Evolutionary conservation across 2,329 filamentous ascomycete species (phyloP).

Genomic region (Akanthomyces muscarius): DNA sequence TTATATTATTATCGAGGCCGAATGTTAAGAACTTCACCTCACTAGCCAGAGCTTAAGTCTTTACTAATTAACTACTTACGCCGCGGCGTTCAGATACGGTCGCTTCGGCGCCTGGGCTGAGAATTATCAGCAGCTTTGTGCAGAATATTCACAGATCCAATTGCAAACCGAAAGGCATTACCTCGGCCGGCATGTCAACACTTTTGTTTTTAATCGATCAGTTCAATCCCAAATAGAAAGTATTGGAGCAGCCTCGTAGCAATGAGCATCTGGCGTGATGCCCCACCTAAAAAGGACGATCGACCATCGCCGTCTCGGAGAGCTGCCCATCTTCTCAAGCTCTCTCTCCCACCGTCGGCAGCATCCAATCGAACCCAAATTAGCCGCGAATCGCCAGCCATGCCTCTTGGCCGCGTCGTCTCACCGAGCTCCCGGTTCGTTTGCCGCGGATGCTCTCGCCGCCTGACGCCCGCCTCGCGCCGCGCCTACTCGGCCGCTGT

Average conservation of each 20-base stretch:
- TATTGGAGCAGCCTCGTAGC: not conserved
- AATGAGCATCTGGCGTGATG: not conserved
- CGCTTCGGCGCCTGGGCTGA: no score
- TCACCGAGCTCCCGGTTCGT: conserved; percentile 33
- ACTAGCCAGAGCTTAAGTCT: no score
- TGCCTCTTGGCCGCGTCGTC: conserved; percentile 28
- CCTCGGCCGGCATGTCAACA: no score
- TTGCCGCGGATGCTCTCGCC: conserved; percentile 45
- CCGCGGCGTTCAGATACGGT: no score
- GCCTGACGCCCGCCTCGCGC: conserved; percentile 32
- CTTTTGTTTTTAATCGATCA: no score
- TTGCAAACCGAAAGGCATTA: no score
- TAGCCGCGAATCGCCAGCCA: conserved; percentile 14
- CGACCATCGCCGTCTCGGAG: not conserved
- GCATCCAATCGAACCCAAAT: not conserved
- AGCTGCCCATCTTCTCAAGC: not conserved
- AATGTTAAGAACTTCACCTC: no score
- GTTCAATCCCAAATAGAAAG: no score
- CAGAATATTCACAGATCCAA: no score
- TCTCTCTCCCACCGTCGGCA: not conserved
- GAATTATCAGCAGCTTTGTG: no score
- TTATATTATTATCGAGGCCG: no score
- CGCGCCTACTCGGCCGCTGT: conserved; percentile 39
- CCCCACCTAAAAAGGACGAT: conserved; percentile 9
- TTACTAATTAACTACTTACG: no score